phyloP scores from a whole-genome alignment of 2,329 filamentous ascomycete genomes.

The Teratosphaeriaceae sp. region DNA sequence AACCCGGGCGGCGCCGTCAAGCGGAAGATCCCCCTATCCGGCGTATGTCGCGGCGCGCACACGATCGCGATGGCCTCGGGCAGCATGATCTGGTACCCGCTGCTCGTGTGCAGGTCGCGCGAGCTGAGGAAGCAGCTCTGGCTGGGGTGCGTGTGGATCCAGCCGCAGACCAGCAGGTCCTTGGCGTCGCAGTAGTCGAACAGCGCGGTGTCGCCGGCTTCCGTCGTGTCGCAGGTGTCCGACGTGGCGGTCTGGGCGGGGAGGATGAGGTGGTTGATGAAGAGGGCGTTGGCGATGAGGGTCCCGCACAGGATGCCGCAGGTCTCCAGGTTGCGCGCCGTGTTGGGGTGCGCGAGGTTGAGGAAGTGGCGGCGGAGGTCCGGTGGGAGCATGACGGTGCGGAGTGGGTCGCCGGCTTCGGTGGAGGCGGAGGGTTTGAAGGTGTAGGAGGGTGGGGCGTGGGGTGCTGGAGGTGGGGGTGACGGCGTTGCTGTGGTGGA shows the following conservation, averaged over 20 bases:
- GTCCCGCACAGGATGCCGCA: conserved; percentile 92
- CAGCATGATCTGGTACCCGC: conserved; percentile 92
- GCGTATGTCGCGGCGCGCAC: conserved; percentile 75
- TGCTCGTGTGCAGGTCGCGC: conserved; percentile 86
- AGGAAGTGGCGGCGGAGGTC: conserved; percentile 70
- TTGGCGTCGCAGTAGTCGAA: conserved; percentile 85
- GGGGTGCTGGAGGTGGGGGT: conserved; percentile 21
- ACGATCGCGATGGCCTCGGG: conserved; percentile 96
- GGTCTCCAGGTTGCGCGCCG: conserved; percentile 76
- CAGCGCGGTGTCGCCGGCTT: conserved; percentile 61
- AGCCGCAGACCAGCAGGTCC: conserved; percentile 80
- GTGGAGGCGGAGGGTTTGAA: conserved; percentile 82
- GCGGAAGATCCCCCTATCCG: conserved; percentile 82
- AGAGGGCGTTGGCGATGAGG: conserved; percentile 85
- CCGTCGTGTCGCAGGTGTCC: conserved; percentile 91
- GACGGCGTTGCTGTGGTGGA: conserved; percentile 15
- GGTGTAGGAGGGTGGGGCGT: conserved; percentile 56
- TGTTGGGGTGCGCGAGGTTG: conserved; percentile 67
- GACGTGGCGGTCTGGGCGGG: conserved; percentile 84
- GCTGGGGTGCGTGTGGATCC: conserved; percentile 96
- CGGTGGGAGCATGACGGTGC: conserved; percentile 79
- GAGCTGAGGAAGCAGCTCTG: conserved; percentile 98
- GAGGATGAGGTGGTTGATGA: conserved; percentile 81
- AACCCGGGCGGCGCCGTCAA: conserved; percentile 90
- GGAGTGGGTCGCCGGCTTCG: conserved; percentile 79